phyloP scores from a whole-genome alignment of 2,329 filamentous ascomycete species.

The Chrysoporthe deuterocubensis region DNA sequence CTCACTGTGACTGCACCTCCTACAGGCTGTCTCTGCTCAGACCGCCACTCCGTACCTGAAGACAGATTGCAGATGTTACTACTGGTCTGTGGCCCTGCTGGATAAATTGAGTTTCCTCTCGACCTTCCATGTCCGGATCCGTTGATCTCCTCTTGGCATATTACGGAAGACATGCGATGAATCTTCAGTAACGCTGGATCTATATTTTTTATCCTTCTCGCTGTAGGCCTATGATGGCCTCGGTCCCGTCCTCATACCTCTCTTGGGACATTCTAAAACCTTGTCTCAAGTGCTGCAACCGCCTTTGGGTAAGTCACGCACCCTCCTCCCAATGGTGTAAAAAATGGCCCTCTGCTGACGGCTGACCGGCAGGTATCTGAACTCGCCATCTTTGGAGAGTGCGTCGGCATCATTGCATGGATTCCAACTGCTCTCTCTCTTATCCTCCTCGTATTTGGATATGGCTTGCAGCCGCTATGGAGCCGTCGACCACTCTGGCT shows the following conservation, averaged over 20 bases:
- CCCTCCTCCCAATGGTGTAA: neutral
- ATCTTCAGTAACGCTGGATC: neutral
- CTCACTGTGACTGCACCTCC: neutral
- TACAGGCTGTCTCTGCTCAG: constrained; percentile 18
- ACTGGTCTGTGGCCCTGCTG: constrained; percentile 1
- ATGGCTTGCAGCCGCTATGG: constrained; percentile 39
- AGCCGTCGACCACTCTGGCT: constrained; percentile 40
- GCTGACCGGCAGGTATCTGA: constrained; percentile 25
- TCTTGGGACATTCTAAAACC: constrained; percentile 27
- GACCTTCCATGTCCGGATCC: neutral
- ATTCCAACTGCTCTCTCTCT: constrained; percentile 39
- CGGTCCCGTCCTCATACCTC: constrained; percentile 17
- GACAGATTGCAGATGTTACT: constrained; percentile 8
- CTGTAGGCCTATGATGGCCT: constrained; percentile 17
- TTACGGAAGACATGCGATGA: constrained; percentile 12
- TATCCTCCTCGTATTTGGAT: constrained; percentile 37
- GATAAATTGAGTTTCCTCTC: constrained; percentile 2
- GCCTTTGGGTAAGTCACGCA: constrained; percentile 24
- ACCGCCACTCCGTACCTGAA: constrained; percentile 25
- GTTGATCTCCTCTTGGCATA: constrained; percentile 19
- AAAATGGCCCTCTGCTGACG: constrained; percentile 18
- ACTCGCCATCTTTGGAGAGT: constrained; percentile 35
- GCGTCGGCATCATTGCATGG: constrained; percentile 38
- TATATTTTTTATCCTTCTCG: neutral
- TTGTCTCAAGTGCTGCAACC: constrained; percentile 27